Base-by-base conservation (phyloP, 73 alveolate species). In the Paramecium sonneborni region DNA sequence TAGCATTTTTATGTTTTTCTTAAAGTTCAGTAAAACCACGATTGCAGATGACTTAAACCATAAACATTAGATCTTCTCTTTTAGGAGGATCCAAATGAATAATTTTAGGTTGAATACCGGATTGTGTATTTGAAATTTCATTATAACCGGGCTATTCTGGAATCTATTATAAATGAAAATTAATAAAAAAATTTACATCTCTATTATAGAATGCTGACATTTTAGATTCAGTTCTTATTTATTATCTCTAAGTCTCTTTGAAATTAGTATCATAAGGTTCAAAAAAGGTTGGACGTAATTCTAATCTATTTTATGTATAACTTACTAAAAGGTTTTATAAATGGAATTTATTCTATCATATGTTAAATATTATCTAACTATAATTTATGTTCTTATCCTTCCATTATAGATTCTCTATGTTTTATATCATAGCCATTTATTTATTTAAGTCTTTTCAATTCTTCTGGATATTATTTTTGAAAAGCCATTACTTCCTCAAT, bases 41-140 rank as follows among this genome's bases (percentile, higher is more conserved):
- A 39, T 79, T 23, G 32, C 69, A 79, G 0, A 79, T 79, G 39
- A 43, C 21, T 24, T 79, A 10, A 28, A 79, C 74, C 69, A 46
- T 79, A 24, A 39, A 43, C 90, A 79, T 79, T 14, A 79, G 90
- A 44, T 79, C 90, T 46, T 79, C 90, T 44, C 76, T 79, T 24
- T 79, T 79, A 0, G 90, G 90, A 23, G 90, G 76, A 44, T 79
- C 90, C 1, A 79, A 14, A 23, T 43, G 52, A 7, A 79, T 79
- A 1, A 34, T 43, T 43, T 21, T 79, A 1, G 44, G 76, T n/a
- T 23, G 26, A 3, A 24, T 23, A 10, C 46, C 44, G 2, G 2
- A 2, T 38, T 57, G 12, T 8, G 28, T 41, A 44, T 79, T 79
- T 7, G 41, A 24, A 18, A 79, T 79, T 43, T 79, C 90, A 44